Base-by-base conservation (phyloP, 352 stramenopile genomes). In the Pythium aphanidermatum region DNA sequence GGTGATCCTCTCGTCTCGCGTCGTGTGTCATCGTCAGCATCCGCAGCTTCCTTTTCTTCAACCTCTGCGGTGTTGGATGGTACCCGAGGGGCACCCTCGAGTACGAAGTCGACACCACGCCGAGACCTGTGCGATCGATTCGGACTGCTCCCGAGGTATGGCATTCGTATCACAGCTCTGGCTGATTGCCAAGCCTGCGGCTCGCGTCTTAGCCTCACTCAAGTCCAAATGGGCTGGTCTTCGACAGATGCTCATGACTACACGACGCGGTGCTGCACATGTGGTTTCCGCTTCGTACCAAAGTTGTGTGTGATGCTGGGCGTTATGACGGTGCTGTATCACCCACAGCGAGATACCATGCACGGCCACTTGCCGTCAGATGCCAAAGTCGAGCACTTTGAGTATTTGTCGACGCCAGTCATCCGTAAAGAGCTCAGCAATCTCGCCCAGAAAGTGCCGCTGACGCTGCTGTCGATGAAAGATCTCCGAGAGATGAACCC, bases 61-160 rank as follows among this genome's bases (percentile, higher is more conserved):
- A 55, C 51, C 5, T 50, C 51, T 1, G 43, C 38, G 10, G 45
- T 54, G 5, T 29, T 55, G 12, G 32, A 51, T 37, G 53, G 51
- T 12, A 20, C 21, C 7, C 29, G 30, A 8, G 6, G 25, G 47
- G 47, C 46, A 45, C 4, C 31, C 11, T 21, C 38, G 13, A 8
- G 37, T 24, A 62, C 52, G 2, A 58, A 55, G 47, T 24, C 36
- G 48, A 25, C 46, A 40, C 36, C 58, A 31, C 54, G 46, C 17
- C 46, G 54, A n/a, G 63, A 73, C n/a, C 41, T 77, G 8, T 74
- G 56, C 48, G 70, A 81, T 24, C 60, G 61, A n/a, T 78, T 76
- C 42, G 66, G 70, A 0, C 25, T 68, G 5, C 35, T 81, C 7
- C 68, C 65, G 4, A 24, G 50, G 42, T 49, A 46, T 5, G 58